Base-by-base conservation (phyloP, 2,329 filamentous ascomycete species). In the Epichloe coenophiala region DNA sequence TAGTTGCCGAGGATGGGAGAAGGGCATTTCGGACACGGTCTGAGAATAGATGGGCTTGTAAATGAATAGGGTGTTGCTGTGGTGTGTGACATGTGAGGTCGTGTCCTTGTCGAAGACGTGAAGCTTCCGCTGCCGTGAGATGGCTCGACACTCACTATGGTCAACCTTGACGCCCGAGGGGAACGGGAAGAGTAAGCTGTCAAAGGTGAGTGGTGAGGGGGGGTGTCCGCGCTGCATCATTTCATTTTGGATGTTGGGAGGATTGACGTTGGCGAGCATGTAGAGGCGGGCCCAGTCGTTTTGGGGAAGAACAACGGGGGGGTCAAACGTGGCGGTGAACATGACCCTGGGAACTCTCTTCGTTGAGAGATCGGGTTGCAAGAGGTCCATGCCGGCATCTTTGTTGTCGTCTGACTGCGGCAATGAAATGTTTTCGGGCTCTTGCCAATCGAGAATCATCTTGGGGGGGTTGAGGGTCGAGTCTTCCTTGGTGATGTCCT, bases 1-100 rank as follows among this genome's bases (percentile, higher is more conserved):
- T 4, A 94, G 69, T 61, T 94, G 86, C 47, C 81, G 77, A 0
- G 88, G 88, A 59, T 94, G 88, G 2, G 80, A 79, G 60, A 94
- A 91, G 0, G 86, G 81, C 35, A 93, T 71, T 50, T 83, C 79
- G 1, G 76, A 77, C 8, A 94, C 64, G 3, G 74, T 72, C 51
- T 82, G 77, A 0, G 82, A 84, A 57, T 84, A 88, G 8, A 88
- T 85, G 2, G 80, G 77, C 63, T 87, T 88, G 50, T 85, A 80
- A 17, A 88, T 77, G 55, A 80, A 80, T 1, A 93, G 71, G 0
- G 75, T 80, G 60, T 84, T 86, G 12, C 66, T 63, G 58, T 83
- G 77, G 3, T 57, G 63, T 42, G 66, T 70, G 6, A 63, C 55
- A 2, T 54, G 52, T 5, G 63, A 51, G 1, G 61, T 59, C 2